Evolutionary conservation across 2,329 filamentous ascomycete genomes (phyloP), one percentile per base, ranked within the genome.

Genomic region (Graphiopsis chlorocephala): DNA sequence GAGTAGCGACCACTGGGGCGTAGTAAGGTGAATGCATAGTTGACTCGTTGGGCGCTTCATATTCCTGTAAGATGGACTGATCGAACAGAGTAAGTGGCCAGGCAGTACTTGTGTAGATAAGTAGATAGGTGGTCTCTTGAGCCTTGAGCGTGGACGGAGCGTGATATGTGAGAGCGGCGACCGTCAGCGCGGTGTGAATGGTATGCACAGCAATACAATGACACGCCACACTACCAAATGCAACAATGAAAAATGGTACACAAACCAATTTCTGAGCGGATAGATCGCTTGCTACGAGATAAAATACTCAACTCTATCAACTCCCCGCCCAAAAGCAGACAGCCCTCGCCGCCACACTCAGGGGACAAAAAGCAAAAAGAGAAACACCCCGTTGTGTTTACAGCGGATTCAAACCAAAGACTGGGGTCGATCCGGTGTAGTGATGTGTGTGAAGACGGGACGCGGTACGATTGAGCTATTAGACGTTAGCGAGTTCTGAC

Each of bases 401-500:
- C 50, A 35, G 52, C 28, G 28, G 52, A 35, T 33, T 55, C 29
- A 29, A 55, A 55, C 52, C 8, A 28, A 29, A 29, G 29, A 11
- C 25, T 10, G 12, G n/a, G 48, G 17, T 53, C 48, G 48, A 33
- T 55, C 52, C 52, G 52, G 52, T 29, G 52, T 55, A 28, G 26
- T 29, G 15, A 55, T 31, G 26, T 31, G n/a, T 31, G 52, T 33
- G 29, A 25, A 35, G 52, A 15, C 52, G 52, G 29, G 23, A 23
- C 28, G 52, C 23, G n/a, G 28, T 52, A 29, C 52, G 28, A 55
- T 12, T 55, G 52, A 31, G 29, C 29, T 33, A 55, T 31, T 15
- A 52, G 23, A 7, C 23, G 25, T 55, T 33, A 55, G 52, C 52
- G 52, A 55, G 52, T 55, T 55, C 52, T 55, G 48, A 52, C 48